These are phyloP conservation scores for Wickerhamomyces sp. DNA, from an alignment of 1,139 yeast species.

Conservation along the genomic window DNA sequence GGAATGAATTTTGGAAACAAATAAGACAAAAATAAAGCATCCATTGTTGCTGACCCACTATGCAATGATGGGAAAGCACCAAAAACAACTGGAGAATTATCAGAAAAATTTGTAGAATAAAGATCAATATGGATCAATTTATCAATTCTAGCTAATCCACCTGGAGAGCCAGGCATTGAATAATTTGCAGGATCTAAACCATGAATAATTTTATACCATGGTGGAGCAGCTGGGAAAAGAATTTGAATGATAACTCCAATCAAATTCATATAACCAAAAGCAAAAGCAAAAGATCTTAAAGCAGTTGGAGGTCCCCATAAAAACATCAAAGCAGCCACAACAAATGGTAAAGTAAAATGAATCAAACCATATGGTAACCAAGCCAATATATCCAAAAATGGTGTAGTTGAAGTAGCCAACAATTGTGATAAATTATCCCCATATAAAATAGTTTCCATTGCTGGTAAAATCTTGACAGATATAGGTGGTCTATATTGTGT, in stretches of 20 bases:
- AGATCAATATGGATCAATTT: slow-evolving; percentile 71
- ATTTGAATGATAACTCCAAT: slow-evolving; percentile 80
- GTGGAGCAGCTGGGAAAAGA: slow-evolving; percentile 93
- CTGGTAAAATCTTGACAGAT: slow-evolving; percentile 86
- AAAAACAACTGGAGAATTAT: slow-evolving; percentile 85
- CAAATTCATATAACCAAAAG: slow-evolving; percentile 96
- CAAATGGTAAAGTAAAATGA: slow-evolving; percentile 87
- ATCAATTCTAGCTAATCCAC: slow-evolving; percentile 92
- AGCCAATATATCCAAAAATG: slow-evolving; percentile 74
- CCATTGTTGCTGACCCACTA: slow-evolving; percentile 91
- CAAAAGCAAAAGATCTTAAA: slow-evolving; percentile 82
- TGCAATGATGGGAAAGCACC: slow-evolving; percentile 98
- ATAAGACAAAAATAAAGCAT: slow-evolving; percentile 78
- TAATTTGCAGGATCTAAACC: slow-evolving; percentile 91
- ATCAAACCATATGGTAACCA: slow-evolving; percentile 95
- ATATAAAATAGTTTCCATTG: slow-evolving; percentile 87
- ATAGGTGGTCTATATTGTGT: slow-evolving; percentile 81
- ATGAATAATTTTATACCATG: slow-evolving; percentile 89
- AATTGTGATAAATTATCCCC: slow-evolving; percentile 91
- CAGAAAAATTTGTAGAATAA: slow-evolving; percentile 75
- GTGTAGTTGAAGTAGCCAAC: slow-evolving; percentile 67
- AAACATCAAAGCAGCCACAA: slow-evolving; percentile 75
- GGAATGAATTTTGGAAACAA: slow-evolving; percentile 67
- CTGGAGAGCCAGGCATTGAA: slow-evolving; percentile 91
- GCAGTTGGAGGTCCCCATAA: slow-evolving; percentile 92